A percentile compares a stretch with the other conserved stretches of the same genome.
phyloP scores from a whole-genome alignment of 1,284 basidiomycete genomes.

The Rhodotorula sp. region DNA sequence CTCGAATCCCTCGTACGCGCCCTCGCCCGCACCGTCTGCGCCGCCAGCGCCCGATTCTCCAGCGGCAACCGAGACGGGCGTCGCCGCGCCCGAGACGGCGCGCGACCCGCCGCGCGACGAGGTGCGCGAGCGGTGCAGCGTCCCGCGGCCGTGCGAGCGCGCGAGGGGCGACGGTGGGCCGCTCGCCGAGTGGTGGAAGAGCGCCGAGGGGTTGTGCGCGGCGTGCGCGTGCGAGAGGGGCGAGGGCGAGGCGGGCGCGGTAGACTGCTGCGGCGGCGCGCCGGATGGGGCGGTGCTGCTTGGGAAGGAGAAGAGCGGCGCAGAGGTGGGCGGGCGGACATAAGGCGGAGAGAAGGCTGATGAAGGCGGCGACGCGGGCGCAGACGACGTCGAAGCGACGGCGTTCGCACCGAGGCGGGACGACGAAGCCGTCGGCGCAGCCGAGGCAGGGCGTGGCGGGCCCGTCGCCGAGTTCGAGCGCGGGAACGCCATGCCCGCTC shows the following conservation, averaged over 20 bases:
- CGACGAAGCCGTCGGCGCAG: conserved; percentile 2
- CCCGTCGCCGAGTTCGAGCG: conserved; percentile 7
- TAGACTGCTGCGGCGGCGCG: no score
- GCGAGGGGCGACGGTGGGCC: neutral
- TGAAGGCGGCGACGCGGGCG: conserved; percentile 12
- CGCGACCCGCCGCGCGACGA: neutral
- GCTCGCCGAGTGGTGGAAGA: neutral
- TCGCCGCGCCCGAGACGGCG: neutral
- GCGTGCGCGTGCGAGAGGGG: neutral
- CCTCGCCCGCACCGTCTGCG: neutral
- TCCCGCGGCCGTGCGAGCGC: neutral
- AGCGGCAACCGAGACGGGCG: neutral
- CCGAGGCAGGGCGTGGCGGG: conserved; percentile 10
- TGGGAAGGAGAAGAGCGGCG: neutral
- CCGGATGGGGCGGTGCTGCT: neutral
- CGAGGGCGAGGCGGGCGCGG: conserved; percentile 1
- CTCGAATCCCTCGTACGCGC: neutral
- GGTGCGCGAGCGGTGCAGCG: neutral
- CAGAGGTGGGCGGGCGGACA: neutral
- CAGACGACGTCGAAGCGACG: neutral
- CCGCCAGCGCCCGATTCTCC: neutral
- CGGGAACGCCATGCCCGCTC: conserved; percentile 15
- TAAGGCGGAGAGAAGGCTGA: conserved; percentile 13
- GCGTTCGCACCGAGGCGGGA: neutral
- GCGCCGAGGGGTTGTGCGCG: neutral